Evolutionary conservation across 176 grass and related monocot genomes (phyloP), one percentile per base, ranked within the genome.

Genomic region (Tillandsia fasciculata): DNA sequence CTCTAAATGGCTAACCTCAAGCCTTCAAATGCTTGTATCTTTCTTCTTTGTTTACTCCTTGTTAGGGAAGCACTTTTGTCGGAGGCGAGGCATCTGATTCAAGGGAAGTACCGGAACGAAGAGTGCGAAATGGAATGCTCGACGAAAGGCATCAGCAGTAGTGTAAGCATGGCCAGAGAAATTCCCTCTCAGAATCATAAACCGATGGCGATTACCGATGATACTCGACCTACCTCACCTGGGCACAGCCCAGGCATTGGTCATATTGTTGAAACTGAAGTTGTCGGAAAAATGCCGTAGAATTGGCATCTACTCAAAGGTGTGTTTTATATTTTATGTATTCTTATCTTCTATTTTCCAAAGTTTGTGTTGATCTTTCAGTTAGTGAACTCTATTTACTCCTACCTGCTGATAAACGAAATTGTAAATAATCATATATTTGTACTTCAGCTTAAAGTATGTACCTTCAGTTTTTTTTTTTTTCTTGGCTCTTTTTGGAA

Each of bases 191-290:
- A 61, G 13, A 10, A 61, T 8, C 56, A 23, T 23, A 61, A 15
- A 50, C 13, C 51, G 1, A 26, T 63, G 65, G 12, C 73, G 14
- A 74, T 61, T 26, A 74, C 54, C 9, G 82, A 86, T 49, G 85
- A 86, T 15, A 73, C 63, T 49, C 78, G 84, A 18, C 67, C 82
- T 0, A 93, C 79, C 7, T 5, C 29, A 9, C 95, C 87, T 0
- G 95, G 95, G 0, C 84, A 88, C 56, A 94, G 90, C 57, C 90
- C 95, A 0, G 90, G 90, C 0, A 80, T 90, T 10, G 90, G 95
- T 10, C 88, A 99, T 73, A 50, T 8, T 26, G 3, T 13, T 8
- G 20, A 9, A 87, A 76, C 33, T 3, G 3, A 42, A 59, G 74
- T 59, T 1, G 71, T 51, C 8, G 64, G 76, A 28, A 80, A 87